Percentiles rank a stretch among this genome's conserved stretches.
phyloP scores from a whole-genome alignment of 805 yeast species.

The Hanseniaspora jakobsenii region DNA sequence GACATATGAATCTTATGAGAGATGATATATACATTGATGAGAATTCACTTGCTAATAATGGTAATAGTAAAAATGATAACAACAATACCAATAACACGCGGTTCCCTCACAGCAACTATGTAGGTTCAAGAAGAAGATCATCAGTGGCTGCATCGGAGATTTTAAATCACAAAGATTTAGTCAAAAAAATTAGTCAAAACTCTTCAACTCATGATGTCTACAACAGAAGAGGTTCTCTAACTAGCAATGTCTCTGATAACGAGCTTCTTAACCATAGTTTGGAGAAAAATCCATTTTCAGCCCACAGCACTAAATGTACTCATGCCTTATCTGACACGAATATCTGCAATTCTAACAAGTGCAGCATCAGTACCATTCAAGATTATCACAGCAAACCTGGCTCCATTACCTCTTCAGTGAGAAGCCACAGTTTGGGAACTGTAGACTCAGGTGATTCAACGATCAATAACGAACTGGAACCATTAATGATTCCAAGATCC shows the following conservation, averaged over 20 bases:
- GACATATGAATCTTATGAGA: too few species aligned
- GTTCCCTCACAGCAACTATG: too few species aligned
- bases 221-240: conserved; percentile 2
- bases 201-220: background rate
- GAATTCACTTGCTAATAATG: too few species aligned
- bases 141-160: background rate
- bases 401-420: conserved; percentile 8
- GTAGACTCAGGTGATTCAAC: conserved; percentile 18
- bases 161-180: background rate
- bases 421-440: conserved; percentile 13
- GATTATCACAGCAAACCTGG: conserved; percentile 6
- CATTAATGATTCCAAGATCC: conserved; percentile 54
- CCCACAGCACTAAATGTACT: too few species aligned
- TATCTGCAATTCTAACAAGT: background rate
- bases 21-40: too few species aligned
- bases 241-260: conserved; percentile 2
- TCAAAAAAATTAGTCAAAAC: background rate
- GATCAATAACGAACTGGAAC: conserved; percentile 35
- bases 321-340: conserved; percentile 16
- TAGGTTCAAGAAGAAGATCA: conserved; percentile 2
- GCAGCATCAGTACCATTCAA: conserved; percentile 6
- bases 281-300: too few species aligned
- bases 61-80: too few species aligned
- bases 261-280: background rate
- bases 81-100: background rate